Base-by-base conservation (phyloP, 192 early-diverging fungal genomes). In the Dissophora globulifera region DNA sequence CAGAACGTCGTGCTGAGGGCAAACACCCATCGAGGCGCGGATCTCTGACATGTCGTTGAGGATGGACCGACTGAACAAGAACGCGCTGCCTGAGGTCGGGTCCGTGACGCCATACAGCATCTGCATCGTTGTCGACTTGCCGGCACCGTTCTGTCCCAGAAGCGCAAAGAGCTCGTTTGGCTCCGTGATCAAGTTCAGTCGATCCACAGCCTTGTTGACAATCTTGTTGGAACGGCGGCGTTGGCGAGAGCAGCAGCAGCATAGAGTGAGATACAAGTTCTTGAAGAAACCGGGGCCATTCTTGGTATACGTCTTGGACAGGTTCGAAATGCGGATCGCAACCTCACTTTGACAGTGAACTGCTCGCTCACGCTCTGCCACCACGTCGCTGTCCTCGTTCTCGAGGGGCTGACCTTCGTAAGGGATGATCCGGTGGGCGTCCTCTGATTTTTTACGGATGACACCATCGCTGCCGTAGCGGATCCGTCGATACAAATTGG, bases 141-240 rank as follows among this genome's bases (percentile, higher is more conserved):
- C 91, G 30, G 90, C 90, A 58, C 91, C 90, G 78, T 91, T 92
- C 75, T 91, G 90, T 19, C 91, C 91, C 30, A 91, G 65, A n/a
- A 93, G 79, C 13, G 89, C 90, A 48, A 86, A 82, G 20, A 86
- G 65, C 46, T 84, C 81, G 51, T 82, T 80, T n/a, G 83, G 76
- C 48, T 83, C 74, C 2, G 86, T 67, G 13, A 79, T 67, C 30
- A 87, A 13, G 43, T 78, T 71, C 46, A 87, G 46, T 19, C 69
- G 67, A 33, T 83, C 81, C 8, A 86, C 85, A 1, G 86, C 86
- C n/a, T 64, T 54, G 58, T 84, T 84, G 41, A 78, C 69, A 25
- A 66, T 33, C 65, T 78, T 74, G 55, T 57, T 68, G 47, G 56
- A 53, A 11, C 58, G 62, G 19, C 63, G 58, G 15, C 63, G 57